Percentiles rank a stretch among this genome's conserved stretches.
Evolutionary conservation across 306 rosid species (phyloP).

Genomic region (Corylus heterophylla): DNA sequence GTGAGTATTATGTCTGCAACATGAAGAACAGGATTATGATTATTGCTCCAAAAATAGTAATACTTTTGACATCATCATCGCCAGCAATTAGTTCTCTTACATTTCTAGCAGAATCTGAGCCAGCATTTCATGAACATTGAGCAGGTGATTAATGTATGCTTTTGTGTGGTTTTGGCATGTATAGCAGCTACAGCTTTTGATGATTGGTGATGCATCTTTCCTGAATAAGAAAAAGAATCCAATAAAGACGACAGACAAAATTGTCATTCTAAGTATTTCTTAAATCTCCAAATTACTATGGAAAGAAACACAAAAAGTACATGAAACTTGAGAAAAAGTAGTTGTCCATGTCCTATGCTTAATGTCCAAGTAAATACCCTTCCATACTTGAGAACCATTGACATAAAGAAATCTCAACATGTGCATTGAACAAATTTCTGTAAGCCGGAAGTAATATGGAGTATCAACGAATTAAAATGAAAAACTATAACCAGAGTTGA

Average conservation of each 20-base stretch:
- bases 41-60: neutral
- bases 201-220: constrained; percentile 70
- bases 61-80: neutral
- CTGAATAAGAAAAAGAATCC: constrained; percentile 38
- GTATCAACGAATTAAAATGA: too few species aligned
- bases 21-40: constrained; percentile 16
- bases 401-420: too few species aligned
- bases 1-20: constrained; percentile 90
- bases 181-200: constrained; percentile 68
- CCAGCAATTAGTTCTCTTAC: constrained; percentile 40
- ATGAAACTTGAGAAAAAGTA: too few species aligned
- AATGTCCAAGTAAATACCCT: neutral
- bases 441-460: neutral
- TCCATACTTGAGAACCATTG: neutral
- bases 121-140: constrained; percentile 94
- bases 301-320: too few species aligned
- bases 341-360: neutral
- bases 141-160: constrained; percentile 87
- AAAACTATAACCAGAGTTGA: neutral
- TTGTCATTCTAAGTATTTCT: neutral
- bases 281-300: too few species aligned
- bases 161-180: constrained; percentile 84
- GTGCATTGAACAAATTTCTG: too few species aligned
- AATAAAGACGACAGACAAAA: neutral
- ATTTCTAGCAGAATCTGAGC: constrained; percentile 84